phyloP scores from a whole-genome alignment of 345 rosid species.

The Pistacia atlantica region DNA sequence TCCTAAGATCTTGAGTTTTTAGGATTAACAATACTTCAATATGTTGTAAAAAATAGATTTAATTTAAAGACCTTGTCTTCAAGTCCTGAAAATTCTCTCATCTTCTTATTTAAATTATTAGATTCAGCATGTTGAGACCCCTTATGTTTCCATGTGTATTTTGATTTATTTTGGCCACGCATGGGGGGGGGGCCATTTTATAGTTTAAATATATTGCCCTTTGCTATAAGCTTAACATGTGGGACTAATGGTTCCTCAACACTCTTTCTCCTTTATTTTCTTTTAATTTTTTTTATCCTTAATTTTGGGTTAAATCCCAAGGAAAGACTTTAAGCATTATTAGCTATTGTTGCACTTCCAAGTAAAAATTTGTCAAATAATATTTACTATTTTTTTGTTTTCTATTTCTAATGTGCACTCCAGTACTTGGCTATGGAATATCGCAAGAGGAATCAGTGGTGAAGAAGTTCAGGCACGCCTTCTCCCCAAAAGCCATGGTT shows the following conservation, averaged over 20 bases:
- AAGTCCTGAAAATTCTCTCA: background rate
- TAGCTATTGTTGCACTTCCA: background rate
- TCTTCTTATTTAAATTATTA: too few relatives aligned
- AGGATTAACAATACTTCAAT: background rate
- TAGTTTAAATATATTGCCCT: background rate
- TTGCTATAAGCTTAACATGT: background rate
- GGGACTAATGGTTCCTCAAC: too few relatives aligned
- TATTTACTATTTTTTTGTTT: constrained; percentile 18
- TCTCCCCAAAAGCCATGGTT: constrained; percentile 96
- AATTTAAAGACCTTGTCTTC: background rate
- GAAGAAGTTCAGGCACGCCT: constrained; percentile 96
- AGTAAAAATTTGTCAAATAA: constrained; percentile 6
- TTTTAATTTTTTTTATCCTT: background rate
- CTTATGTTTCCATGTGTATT: too few relatives aligned
- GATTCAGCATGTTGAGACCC: background rate
- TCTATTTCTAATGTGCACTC: constrained; percentile 17
- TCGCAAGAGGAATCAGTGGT: constrained; percentile 87
- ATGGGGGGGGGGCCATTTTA: background rate
- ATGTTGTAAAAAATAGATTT: too few relatives aligned
- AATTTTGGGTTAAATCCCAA: background rate
- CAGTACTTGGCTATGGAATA: constrained; percentile 94
- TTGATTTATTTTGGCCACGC: background rate
- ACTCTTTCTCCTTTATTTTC: too few relatives aligned
- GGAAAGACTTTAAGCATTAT: background rate
- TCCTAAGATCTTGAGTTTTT: background rate